These are phyloP conservation scores for Jaltomata sinuosa DNA, from an alignment of 257 asterid species.

Conservation along the genomic window DNA sequence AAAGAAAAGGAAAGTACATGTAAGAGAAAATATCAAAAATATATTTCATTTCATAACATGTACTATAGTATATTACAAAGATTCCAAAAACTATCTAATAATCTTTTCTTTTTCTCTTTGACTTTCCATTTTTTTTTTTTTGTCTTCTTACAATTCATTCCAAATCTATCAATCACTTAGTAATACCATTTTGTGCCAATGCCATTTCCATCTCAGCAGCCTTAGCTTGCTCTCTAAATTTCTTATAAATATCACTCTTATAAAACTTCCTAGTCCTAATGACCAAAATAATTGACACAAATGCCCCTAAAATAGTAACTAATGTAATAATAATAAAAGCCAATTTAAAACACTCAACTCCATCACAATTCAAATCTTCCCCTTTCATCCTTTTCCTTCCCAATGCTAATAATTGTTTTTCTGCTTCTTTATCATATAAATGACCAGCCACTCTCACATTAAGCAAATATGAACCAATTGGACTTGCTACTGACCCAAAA, in stretches of 20 bases:
- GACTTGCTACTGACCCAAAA: slow-evolving; percentile 76
- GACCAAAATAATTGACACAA: slow-evolving; percentile 49
- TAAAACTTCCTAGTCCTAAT: slow-evolving; percentile 59
- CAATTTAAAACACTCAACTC: slow-evolving; percentile 47
- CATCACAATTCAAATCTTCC: slow-evolving; percentile 48
- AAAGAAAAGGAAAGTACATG: background rate
- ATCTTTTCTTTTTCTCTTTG: background rate
- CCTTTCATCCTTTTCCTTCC: slow-evolving; percentile 23
- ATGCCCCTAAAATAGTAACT: slow-evolving; percentile 51
- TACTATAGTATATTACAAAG: background rate
- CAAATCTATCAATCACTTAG: background rate
- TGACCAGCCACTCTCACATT: slow-evolving; percentile 55
- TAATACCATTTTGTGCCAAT: background rate
- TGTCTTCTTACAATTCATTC: background rate
- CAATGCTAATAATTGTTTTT: slow-evolving; percentile 33
- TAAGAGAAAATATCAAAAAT: background rate
- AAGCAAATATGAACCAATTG: slow-evolving; percentile 56
- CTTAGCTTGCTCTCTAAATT: slow-evolving; percentile 36
- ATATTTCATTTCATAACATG: background rate
- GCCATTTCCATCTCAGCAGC: slow-evolving; percentile 22
- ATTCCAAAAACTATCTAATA: background rate
- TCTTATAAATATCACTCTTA: slow-evolving; percentile 63
- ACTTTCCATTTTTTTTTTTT: background rate
- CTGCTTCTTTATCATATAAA: slow-evolving; percentile 62
- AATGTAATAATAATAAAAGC: slow-evolving; percentile 58